Evolutionary conservation across 2,329 filamentous ascomycete species (phyloP), one percentile per base, ranked within the genome.

Genomic region (Scedosporium minutisporum): DNA sequence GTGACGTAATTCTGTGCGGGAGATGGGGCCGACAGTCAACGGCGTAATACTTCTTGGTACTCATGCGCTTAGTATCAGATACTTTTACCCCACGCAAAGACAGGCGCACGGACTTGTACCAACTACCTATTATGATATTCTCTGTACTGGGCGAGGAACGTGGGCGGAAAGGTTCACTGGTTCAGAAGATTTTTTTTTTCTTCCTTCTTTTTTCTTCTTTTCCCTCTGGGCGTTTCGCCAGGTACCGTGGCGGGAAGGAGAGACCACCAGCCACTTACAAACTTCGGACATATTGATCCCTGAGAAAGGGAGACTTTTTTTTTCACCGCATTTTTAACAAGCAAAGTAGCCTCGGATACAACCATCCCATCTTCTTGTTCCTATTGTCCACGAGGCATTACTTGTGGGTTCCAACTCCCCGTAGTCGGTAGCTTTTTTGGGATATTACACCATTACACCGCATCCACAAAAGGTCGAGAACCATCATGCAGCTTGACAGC

Each of bases 1-100:
- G 38, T 62, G 60, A 62, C 60, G 60, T 62, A 62, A 46, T 44
- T 62, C 29, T 14, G 51, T 25, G 48, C 42, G 59, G 27, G 44
- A 55, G 44, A 48, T 21, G 44, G 42, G 44, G 59, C 5, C 21
- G 21, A 10, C n/a, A 29, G 25, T n/a, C 41, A 46, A 60, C 46
- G 16, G n/a, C 46, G 46, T 16, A 18, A 51, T 51, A 23, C 46
- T 51, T 51, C 16, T 51, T 16, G 33, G 33, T 38, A 38, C 10
- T 38, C 33, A 38, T 4, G 3, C 1, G 4, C 9, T 12, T 10
- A 2, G 10, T 38, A 38, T 12, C 4, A 12, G 6, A 10, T 38
- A 38, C 33, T 4, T 38, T 1, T 38, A 3, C 29, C 6, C 6
- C 1, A 14, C 9, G 1, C 33, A 38, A 2, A 10, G 29, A 33